Evolutionary conservation across 1,284 basidiomycete species (phyloP).

Genomic region (Pulchroboletus neoregius): DNA sequence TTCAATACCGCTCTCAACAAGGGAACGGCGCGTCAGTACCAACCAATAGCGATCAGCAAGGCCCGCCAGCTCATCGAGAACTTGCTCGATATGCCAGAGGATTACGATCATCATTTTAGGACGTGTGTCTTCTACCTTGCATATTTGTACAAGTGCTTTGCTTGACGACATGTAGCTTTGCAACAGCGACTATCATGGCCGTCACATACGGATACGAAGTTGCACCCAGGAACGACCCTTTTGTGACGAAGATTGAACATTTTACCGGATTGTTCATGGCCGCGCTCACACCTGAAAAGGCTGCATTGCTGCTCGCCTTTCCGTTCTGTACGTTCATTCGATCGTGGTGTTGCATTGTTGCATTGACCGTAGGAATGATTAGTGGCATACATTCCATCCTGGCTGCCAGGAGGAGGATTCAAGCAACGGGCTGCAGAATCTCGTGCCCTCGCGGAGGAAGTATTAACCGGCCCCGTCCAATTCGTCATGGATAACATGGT

Average conservation of each 20-base stretch:
- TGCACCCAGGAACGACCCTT: constrained; percentile 20
- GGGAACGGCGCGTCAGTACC: constrained; percentile 9
- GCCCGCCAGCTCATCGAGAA: constrained; percentile 24
- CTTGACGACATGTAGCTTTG: constrained; percentile 18
- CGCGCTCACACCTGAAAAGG: constrained; percentile 24
- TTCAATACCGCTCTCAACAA: constrained; percentile 22
- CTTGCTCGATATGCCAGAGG: constrained; percentile 18
- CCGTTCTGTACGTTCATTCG: constrained; percentile 24
- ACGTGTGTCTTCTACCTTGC: constrained; percentile 17
- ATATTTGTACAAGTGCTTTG: background rate
- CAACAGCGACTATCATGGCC: constrained; percentile 26
- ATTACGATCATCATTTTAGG: constrained; percentile 16
- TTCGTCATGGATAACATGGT: constrained; percentile 35
- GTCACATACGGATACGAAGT: constrained; percentile 29
- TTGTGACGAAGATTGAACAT: constrained; percentile 23
- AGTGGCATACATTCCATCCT: constrained; percentile 35
- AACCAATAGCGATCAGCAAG: constrained; percentile 19
- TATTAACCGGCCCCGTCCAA: constrained; percentile 31
- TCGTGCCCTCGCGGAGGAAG: constrained; percentile 25
- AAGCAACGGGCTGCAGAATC: constrained; percentile 28
- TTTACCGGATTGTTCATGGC: constrained; percentile 11
- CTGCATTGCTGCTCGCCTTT: constrained; percentile 21
- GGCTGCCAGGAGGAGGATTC: constrained; percentile 36
- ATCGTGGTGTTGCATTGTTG: constrained; percentile 11
- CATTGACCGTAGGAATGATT: constrained; percentile 14